Base-by-base conservation (phyloP, 805 yeast genomes). In the Metschnikowia picachoensis region DNA sequence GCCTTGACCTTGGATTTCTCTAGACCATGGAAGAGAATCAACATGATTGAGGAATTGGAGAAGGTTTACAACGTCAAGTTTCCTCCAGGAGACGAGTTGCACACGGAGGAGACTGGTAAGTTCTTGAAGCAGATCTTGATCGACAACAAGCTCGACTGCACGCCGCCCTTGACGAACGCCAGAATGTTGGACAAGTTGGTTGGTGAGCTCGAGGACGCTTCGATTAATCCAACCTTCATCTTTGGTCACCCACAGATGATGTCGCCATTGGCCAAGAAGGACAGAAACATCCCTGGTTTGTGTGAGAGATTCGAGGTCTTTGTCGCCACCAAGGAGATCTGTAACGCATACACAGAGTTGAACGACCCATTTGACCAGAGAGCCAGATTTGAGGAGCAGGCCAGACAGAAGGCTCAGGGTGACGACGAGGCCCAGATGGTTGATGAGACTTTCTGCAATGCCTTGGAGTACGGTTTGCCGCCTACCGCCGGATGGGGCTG, bases 401-500 rank as follows among this genome's bases (percentile, higher is more conserved):
- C 99, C 40, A 84, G 87, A 73, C 99, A 94, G 79, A 92, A 92
- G 78, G 98, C 77, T 57, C 97, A 89, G 73, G 99, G 99, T 78
- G 99, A 92, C 66, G 99, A 92, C 65, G 99, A 94, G 76, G 99
- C 97, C 52, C 98, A 92, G 77, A 66, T 90, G 70, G 79, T 94
- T 55, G 99, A 92, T 69, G 99, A 92, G 76, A 85, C 87, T 55
- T 92, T 92, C 91, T 86, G 95, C 78, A 87, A 91, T 61, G 97
- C 99, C 57, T 80, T 92, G 63, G 99, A 92, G 76, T 92, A 89
- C 70, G 99, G 98, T 72, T 80, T 92, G 63, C 99, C 99, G 50
- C 99, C 99, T 62, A 94, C 98, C 60, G 98, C 95, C 70, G 99
- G 99, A 59, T 92, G 98, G 98, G 99, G 99, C 60, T 85, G 96